Base-by-base conservation (phyloP, 129 eudicot genomes). In the Flaveria bidentis region DNA sequence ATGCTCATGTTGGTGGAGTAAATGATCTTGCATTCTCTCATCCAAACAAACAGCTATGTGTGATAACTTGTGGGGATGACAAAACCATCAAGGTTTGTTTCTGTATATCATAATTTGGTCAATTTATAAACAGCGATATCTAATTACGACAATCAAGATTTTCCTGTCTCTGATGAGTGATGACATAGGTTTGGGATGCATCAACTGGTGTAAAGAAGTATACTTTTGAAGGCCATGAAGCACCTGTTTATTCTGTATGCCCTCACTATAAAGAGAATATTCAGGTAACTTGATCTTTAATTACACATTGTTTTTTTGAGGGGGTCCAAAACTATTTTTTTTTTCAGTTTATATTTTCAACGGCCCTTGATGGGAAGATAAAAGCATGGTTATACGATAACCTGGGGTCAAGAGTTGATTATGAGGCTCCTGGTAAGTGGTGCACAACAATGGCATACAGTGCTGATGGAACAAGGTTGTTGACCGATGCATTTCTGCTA, bases 51-150 rank as follows among this genome's bases (percentile, higher is more conserved):
- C 96, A 92, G 72, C 93, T 87, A 55, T 92, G 93, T 52, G 96
- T 89, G 74, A 89, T 92, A 60, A 92, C 98, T 30, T 92, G 98
- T 69, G 98, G 96, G 36, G 98, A 92, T 30, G 98, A 92, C 76
- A 89, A 89, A 80, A 88, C 92, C 58, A 92, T 92, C 58, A 92
- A 89, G 91, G 98, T 92, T 67, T 25, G 78, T 18, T 71, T 73
- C 2, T 79, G n/a, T 28, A 0, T 42, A 9, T 33, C 65, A 13
- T 28, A 17, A 1, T 26, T 17, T 60, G 20, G 63, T 47, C 69
- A 55, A 55, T 6, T 16, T 25, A 60, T 4, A 12, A 72, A 55
- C 42, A 12, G 14, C 8, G n/a, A 26, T 17, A 47, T 20, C 17
- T 58, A 18, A 45, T 25, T 57, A 76, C 52, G 26, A 44, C 47